Evolutionary conservation across 768 basidiomycete species (phyloP).

Genomic region (Omphalotus guepiniiformis): DNA sequence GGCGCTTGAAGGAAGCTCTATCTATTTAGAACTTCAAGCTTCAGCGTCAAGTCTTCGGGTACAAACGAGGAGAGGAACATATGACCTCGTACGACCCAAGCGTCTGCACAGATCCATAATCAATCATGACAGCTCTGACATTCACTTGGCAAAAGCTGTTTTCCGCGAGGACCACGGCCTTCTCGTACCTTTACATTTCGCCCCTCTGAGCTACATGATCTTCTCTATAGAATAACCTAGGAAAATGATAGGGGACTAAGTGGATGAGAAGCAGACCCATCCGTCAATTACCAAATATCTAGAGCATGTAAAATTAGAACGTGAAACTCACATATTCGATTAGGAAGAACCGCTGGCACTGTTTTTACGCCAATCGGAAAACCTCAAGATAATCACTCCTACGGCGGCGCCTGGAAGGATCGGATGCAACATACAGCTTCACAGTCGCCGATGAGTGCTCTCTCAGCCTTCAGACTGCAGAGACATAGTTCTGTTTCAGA

Average conservation of each 20-base stretch:
- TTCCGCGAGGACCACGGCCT: not conserved
- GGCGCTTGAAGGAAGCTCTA: too few species aligned
- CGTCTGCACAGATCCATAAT: slow-evolving; percentile 56
- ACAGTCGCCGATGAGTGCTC: slow-evolving; percentile 56
- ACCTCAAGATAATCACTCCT: slow-evolving; percentile 72
- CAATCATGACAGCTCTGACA: slow-evolving; percentile 78
- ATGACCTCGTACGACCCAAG: slow-evolving; percentile 85
- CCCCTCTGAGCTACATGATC: slow-evolving; percentile 75
- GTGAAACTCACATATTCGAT: slow-evolving; percentile 82
- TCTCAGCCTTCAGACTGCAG: slow-evolving; percentile 60
- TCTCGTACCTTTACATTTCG: slow-evolving; percentile 63
- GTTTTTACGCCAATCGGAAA: slow-evolving; percentile 85
- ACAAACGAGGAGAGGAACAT: not conserved
- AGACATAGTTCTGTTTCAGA: slow-evolving; percentile 54
- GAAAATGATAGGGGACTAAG: slow-evolving; percentile 75
- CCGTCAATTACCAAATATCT: slow-evolving; percentile 33
- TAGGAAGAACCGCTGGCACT: slow-evolving; percentile 84
- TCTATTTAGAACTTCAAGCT: too few species aligned
- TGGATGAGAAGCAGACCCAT: slow-evolving; percentile 86
- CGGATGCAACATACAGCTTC: slow-evolving; percentile 52
- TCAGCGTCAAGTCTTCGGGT: too few species aligned
- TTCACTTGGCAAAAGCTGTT: slow-evolving; percentile 13
- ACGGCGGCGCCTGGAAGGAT: slow-evolving; percentile 54
- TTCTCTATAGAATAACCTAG: slow-evolving; percentile 63
- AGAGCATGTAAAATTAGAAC: not conserved